Conservation (phyloP, 2,329 filamentous ascomycete genomes). For the Didymella keratinophila region DNA sequence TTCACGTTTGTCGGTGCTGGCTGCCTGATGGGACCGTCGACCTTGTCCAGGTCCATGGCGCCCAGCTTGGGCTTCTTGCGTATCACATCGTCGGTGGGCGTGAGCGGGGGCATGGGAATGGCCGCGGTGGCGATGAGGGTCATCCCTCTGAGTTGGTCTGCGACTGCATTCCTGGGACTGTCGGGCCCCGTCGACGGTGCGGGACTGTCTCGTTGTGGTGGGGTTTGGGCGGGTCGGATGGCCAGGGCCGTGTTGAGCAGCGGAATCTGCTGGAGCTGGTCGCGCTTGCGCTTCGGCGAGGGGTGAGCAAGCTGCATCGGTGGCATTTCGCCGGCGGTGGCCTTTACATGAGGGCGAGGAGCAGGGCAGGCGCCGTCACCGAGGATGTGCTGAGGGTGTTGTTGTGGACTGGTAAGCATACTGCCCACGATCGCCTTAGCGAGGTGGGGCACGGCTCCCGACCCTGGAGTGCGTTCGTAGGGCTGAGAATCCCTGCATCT, state of each 20-base stretch:
- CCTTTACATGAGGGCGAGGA: constrained; percentile 36
- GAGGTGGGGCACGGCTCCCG: constrained; percentile 28
- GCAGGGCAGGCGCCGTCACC: constrained; percentile 2
- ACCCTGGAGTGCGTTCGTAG: constrained; percentile 14
- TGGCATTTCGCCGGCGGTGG: constrained; percentile 41
- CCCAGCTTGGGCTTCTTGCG: constrained; percentile 50
- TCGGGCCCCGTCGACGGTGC: constrained; percentile 35
- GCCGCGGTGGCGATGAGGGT: constrained; percentile 35
- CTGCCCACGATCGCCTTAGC: constrained; percentile 27
- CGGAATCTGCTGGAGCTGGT: constrained; percentile 40
- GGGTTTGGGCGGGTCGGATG: constrained; percentile 37
- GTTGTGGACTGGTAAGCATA: constrained; percentile 17
- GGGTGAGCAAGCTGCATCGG: constrained; percentile 45
- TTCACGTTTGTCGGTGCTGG: constrained; percentile 10
- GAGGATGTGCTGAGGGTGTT: constrained; percentile 5
- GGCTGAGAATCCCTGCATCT: constrained; percentile 29
- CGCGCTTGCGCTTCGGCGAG: constrained; percentile 52
- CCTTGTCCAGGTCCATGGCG: constrained; percentile 31
- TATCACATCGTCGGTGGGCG: constrained; percentile 44
- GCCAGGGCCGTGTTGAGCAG: constrained; percentile 43
- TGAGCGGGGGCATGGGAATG: constrained; percentile 47
- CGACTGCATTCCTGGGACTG: constrained; percentile 48
- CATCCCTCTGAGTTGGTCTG: constrained; percentile 48
- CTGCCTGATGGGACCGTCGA: constrained; percentile 10
- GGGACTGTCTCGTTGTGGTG: constrained; percentile 34